Evolutionary conservation across 257 asterid genomes (phyloP), one percentile per base, ranked within the genome.

Genomic region (Nemophila menziesii): DNA sequence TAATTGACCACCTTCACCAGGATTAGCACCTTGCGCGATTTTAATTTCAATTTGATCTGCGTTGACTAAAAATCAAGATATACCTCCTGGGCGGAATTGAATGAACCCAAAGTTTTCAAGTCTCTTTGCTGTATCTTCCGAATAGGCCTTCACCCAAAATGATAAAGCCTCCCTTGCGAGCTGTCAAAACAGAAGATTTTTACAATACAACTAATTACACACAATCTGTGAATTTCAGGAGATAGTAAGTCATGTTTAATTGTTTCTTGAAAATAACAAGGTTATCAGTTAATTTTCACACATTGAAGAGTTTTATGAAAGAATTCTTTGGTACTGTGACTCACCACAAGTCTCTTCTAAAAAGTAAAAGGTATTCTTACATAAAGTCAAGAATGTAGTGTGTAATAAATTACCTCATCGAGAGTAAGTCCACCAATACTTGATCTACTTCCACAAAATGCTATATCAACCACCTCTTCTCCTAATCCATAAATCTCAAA

Each of bases 1-100:
- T 66, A 90, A 63, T 71, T 90, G 98, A 44, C 98, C 98, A 48
- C 98, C 98, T 77, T 90, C 98, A 43, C 98, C 98, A 26, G 98
- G 98, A 56, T 90, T 90, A 50, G 98, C 98, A 57, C 98, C 98
- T 67, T 90, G 98, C 33, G 98, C 96, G 49, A 85, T 81, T 72
- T 85, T 85, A 52, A 90, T 90, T 69, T 90, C 98, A 58, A 90
- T 72, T 56, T 90, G 98, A 61, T 72, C 92, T 2, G 96, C 98
- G 63, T 90, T 90, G 34, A 80, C 98, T 75, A 90, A 79, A 71
- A 90, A 90, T 41, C 33, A 54, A 20, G 49, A 44, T 19, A 47
- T 78, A 90, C 98, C 98, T 90, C 98, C 98, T 17, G 90, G 96
- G 71, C 98, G 79, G 51, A 78, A 70, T 70, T 90, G 98, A 56